Base-by-base conservation (phyloP, 257 asterid species). In the Schizonepeta tenuifolia region DNA sequence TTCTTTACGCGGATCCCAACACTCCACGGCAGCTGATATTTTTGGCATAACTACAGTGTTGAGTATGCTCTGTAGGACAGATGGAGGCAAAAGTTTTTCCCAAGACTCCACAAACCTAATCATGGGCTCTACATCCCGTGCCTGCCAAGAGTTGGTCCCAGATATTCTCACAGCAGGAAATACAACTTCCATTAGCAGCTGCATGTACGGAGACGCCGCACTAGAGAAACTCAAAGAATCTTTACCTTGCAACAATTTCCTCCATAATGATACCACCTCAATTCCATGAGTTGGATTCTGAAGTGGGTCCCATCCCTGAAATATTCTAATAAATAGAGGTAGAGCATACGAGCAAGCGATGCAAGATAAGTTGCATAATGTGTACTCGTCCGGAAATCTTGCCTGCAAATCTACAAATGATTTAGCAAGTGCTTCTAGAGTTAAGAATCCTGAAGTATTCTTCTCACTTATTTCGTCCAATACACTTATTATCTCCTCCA, bases 281-380 rank as follows among this genome's bases (percentile, higher is more conserved):
- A 77, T 73, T 22, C 96, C 94, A 78, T 94, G 96, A 12, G 82
- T 86, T 18, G 98, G 97, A 79, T 88, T 88, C 81, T 89, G 96
- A 77, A 93, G 96, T 47, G 96, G 97, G 68, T 91, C 86, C 98
- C 97, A 93, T 1, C 97, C 96, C 83, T 89, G 96, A 83, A 94
- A 94, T 67, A 84, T 82, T 78, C 95, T 81, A 70, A 89, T 85
- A 57, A 91, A 88, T 67, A 94, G 70, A 44, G 99, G 99, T 22
- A 88, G 79, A 64, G 97, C 97, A 38, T 83, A 84, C n/a, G 89
- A 86, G 77, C 96, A 88, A 0, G 99, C 99, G 43, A 94, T 87
- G 88, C 88, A 81, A 4, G 99, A 84, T 77, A 89, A 78, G 79
- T 88, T 86, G 84, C 95, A 88, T 9, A 89, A 69, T 33, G 78